These are phyloP conservation scores for Yamadazyma sp. DNA, from an alignment of 1,139 yeast genomes.

Conservation along the genomic window DNA sequence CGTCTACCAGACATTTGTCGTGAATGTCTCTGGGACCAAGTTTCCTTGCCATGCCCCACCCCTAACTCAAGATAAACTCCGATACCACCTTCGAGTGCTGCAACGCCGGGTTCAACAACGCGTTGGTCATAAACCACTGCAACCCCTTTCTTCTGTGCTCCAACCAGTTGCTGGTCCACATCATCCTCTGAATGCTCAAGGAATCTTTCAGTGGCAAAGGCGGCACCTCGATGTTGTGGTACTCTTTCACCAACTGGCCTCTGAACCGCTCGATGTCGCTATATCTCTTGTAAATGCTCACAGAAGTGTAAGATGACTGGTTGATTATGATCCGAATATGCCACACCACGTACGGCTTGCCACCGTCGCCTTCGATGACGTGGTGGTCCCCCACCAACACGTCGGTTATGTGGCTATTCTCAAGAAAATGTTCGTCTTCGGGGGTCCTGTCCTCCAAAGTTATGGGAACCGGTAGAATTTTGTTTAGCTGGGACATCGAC, in stretches of 20 bases:
- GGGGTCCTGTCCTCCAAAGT: constrained; percentile 23
- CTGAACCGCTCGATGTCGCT: constrained; percentile 61
- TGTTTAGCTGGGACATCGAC: constrained; percentile 30
- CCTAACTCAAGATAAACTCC: constrained; percentile 40
- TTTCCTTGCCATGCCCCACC: no score
- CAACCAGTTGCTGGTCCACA: constrained; percentile 50
- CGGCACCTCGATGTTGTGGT: constrained; percentile 50
- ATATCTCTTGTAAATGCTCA: constrained; percentile 59
- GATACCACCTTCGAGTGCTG: constrained; percentile 49
- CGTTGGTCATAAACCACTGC: constrained; percentile 71
- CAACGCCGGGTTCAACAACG: constrained; percentile 63
- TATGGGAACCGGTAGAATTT: constrained; percentile 40
- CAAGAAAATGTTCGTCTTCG: constrained; percentile 10
- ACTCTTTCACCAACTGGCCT: constrained; percentile 34
- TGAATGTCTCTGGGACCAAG: no score
- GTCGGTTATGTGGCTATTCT: constrained; percentile 33
- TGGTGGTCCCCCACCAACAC: constrained; percentile 43
- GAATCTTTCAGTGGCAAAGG: constrained; percentile 64
- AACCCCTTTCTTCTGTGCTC: constrained; percentile 64
- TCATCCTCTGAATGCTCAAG: constrained; percentile 47
- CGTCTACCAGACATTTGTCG: no score
- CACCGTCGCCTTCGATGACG: constrained; percentile 36
- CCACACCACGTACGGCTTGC: constrained; percentile 49
- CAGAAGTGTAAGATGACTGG: constrained; percentile 46
- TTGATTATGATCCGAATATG: constrained; percentile 43